These are phyloP conservation scores for Euclidium syriacum DNA, from an alignment of 345 rosid species.

Conservation along the genomic window DNA sequence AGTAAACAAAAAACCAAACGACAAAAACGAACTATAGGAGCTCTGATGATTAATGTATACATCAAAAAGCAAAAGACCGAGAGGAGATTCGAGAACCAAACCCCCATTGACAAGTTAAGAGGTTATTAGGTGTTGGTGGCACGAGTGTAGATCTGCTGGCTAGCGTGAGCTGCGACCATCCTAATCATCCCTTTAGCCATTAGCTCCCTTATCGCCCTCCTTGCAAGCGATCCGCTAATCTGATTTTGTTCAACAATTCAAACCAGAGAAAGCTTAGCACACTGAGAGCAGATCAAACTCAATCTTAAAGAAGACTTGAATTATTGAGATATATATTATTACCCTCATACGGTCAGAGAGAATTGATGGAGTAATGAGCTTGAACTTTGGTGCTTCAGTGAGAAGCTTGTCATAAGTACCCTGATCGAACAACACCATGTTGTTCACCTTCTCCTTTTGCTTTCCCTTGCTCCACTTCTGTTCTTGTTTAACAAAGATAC, in stretches of 20 bases:
- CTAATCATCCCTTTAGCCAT: constrained; percentile 63
- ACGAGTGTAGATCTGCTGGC: constrained; percentile 69
- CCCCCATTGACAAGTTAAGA: background rate
- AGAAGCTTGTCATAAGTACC: constrained; percentile 77
- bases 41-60: constrained; percentile 22
- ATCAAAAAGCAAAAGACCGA: constrained; percentile 11
- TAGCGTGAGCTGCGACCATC: constrained; percentile 52
- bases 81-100: background rate
- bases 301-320: background rate
- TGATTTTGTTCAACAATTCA: constrained; percentile 3
- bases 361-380: constrained; percentile 73
- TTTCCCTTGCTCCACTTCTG: constrained; percentile 96
- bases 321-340: background rate
- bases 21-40: background rate
- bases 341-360: constrained; percentile 79
- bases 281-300: too few relatives aligned
- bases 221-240: constrained; percentile 56
- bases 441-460: constrained; percentile 96
- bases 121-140: constrained; percentile 52
- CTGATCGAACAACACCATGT: constrained; percentile 84
- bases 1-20: background rate
- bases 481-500: background rate
- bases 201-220: constrained; percentile 56
- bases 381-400: constrained; percentile 68
- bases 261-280: too few relatives aligned